Evolutionary conservation across 2,329 filamentous ascomycete genomes (phyloP).

Genomic region (Ophiostoma pallidulum): DNA sequence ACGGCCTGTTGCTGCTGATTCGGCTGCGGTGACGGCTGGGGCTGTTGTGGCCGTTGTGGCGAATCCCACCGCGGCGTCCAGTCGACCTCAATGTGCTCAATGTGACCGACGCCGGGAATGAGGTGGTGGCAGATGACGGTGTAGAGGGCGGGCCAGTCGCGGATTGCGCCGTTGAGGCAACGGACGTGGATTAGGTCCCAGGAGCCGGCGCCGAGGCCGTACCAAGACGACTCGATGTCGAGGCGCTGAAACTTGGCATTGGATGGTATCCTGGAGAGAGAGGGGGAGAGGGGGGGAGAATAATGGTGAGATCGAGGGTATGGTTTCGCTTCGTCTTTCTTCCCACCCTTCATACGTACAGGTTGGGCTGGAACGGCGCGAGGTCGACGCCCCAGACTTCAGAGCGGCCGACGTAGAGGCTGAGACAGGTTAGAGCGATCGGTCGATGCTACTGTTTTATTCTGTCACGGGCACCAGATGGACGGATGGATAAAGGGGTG

Average conservation of each 20-base stretch:
- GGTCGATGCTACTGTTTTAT: conserved; percentile 6
- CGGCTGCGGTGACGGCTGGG: conserved; percentile 16
- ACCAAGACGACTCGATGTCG: conserved; percentile 73
- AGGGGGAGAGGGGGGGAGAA: too few species aligned
- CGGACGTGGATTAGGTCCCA: conserved; percentile 81
- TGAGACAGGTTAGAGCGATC: background rate
- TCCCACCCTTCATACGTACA: too few species aligned
- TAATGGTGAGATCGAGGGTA: too few species aligned
- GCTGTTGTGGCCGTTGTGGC: too few species aligned
- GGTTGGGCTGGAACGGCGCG: conserved; percentile 9
- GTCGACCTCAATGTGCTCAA: conserved; percentile 89
- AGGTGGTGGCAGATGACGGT: conserved; percentile 61
- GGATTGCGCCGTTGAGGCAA: conserved; percentile 68
- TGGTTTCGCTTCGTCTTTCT: too few species aligned
- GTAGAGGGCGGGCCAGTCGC: conserved; percentile 68
- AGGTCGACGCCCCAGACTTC: conserved; percentile 12
- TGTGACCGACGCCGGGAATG: conserved; percentile 60
- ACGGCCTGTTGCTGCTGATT: background rate
- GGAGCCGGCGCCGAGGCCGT: conserved; percentile 35
- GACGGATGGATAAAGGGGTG: too few species aligned
- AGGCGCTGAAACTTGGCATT: conserved; percentile 60
- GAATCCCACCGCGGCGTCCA: conserved; percentile 68
- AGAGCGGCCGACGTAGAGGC: conserved; percentile 7
- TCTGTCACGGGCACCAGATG: too few species aligned
- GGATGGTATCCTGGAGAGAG: conserved; percentile 51